Conservation (phyloP, 2,329 filamentous ascomycete genomes). For the Fusarium newnesense region DNA sequence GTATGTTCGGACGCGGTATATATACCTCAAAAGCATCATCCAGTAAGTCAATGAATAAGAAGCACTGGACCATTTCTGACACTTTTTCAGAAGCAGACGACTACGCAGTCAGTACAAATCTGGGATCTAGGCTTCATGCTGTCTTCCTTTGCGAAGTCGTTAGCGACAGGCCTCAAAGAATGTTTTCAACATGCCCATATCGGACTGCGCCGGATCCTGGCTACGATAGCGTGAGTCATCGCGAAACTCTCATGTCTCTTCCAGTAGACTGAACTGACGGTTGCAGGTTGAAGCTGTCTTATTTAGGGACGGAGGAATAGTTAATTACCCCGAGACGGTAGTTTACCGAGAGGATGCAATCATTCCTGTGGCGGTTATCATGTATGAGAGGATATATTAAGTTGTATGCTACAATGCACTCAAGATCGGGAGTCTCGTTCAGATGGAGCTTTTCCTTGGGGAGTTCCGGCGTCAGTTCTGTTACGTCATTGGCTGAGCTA, state of each 20-base stretch:
- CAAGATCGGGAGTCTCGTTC: too few species aligned
- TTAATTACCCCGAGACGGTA: not conserved
- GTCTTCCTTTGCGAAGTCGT: not conserved
- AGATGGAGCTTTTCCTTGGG: not conserved
- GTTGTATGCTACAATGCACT: too few species aligned
- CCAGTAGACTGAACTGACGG: not conserved
- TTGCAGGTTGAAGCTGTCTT: not conserved
- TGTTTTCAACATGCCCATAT: fast-evolving
- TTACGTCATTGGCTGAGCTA: not conserved
- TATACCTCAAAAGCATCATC: not conserved
- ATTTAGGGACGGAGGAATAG: not conserved
- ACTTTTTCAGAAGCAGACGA: constrained; percentile 1
- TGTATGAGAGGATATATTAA: not conserved
- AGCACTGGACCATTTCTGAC: not conserved
- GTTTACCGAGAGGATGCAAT: constrained; percentile 26
- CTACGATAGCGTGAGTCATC: constrained; percentile 8
- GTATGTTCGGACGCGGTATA: not conserved
- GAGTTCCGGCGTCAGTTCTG: not conserved
- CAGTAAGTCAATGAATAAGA: not conserved
- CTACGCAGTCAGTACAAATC: not conserved
- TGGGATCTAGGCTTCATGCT: not conserved
- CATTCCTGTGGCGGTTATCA: not conserved
- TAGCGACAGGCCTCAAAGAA: not conserved
- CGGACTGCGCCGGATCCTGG: not conserved
- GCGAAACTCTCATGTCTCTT: fast-evolving